Evolutionary conservation across 2,329 filamentous ascomycete genomes (phyloP).

Genomic region (Zymoseptoria tritici): DNA sequence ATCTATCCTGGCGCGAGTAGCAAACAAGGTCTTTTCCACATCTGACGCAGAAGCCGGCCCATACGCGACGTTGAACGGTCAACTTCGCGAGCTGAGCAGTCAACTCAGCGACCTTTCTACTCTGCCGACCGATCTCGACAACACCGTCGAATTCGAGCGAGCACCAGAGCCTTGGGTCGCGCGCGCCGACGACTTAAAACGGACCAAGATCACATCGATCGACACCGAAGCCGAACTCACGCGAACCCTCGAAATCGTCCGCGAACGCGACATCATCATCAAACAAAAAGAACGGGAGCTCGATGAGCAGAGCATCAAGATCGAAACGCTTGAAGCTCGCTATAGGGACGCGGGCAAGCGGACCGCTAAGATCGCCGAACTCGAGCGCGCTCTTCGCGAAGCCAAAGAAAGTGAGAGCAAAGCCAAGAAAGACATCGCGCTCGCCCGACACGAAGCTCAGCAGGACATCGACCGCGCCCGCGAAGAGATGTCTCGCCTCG

Average conservation of each 20-base stretch:
- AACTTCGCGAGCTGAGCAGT: constrained; percentile 56
- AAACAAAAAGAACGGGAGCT: constrained; percentile 61
- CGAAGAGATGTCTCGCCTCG: constrained; percentile 23
- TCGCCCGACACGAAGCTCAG: constrained; percentile 20
- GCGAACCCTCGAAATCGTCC: constrained; percentile 70
- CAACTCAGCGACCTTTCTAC: constrained; percentile 64
- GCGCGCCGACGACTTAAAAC: constrained; percentile 71
- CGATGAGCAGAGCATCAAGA: constrained; percentile 82
- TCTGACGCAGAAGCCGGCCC: constrained; percentile 56
- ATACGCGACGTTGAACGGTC: constrained; percentile 60
- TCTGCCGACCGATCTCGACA: constrained; percentile 43
- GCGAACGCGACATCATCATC: constrained; percentile 57
- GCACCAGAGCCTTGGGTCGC: constrained; percentile 73
- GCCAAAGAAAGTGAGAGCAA: constrained; percentile 48
- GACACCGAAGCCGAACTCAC: constrained; percentile 81
- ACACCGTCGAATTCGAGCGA: constrained; percentile 56
- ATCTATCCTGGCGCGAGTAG: constrained; percentile 52
- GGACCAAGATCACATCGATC: constrained; percentile 70
- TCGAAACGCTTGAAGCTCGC: constrained; percentile 81
- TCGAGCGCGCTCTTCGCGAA: constrained; percentile 43
- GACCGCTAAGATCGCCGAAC: constrained; percentile 58
- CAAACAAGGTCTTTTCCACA: constrained; percentile 42
- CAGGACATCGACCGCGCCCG: constrained; percentile 23
- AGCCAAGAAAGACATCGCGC: constrained; percentile 30
- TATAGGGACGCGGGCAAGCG: constrained; percentile 79